Conservation (phyloP, 2,329 filamentous ascomycete species). For the Fusarium austroafricanum region DNA sequence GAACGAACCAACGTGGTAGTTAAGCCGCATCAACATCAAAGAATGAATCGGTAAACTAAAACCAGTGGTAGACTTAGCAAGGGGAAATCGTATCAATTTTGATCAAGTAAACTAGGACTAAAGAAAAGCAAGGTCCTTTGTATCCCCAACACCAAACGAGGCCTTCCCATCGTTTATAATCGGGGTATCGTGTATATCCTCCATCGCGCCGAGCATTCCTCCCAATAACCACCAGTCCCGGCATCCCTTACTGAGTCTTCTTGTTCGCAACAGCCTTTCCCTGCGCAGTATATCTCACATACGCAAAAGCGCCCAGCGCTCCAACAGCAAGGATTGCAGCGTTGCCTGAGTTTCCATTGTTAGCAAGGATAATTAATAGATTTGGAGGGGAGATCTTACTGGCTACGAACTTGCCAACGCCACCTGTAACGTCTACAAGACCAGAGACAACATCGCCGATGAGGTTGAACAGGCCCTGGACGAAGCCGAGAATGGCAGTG, state of each 20-base stretch:
- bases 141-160: not conserved
- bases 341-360: slow-evolving; percentile 47
- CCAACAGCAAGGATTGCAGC: slow-evolving; percentile 51
- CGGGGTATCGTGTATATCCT: slow-evolving; percentile 32
- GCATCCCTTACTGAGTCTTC: slow-evolving; percentile 47
- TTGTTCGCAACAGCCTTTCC: slow-evolving; percentile 46
- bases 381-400: slow-evolving; percentile 43
- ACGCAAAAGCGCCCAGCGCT: slow-evolving; percentile 50
- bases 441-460: slow-evolving; percentile 52
- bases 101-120: not conserved
- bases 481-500: slow-evolving; percentile 51
- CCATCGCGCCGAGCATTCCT: not conserved
- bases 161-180: not conserved
- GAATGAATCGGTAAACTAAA: not conserved
- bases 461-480: slow-evolving; percentile 53
- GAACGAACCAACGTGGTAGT: not conserved
- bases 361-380: not conserved
- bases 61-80: not conserved
- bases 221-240: not conserved
- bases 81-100: not conserved
- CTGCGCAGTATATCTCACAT: slow-evolving; percentile 51
- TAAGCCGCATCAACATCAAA: not conserved
- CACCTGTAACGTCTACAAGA: slow-evolving; percentile 52
- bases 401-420: slow-evolving; percentile 54
- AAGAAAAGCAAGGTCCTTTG: not conserved